Conservation (phyloP, 371 early-diverging fungal species). For the Syncephalastrum monosporum region DNA sequence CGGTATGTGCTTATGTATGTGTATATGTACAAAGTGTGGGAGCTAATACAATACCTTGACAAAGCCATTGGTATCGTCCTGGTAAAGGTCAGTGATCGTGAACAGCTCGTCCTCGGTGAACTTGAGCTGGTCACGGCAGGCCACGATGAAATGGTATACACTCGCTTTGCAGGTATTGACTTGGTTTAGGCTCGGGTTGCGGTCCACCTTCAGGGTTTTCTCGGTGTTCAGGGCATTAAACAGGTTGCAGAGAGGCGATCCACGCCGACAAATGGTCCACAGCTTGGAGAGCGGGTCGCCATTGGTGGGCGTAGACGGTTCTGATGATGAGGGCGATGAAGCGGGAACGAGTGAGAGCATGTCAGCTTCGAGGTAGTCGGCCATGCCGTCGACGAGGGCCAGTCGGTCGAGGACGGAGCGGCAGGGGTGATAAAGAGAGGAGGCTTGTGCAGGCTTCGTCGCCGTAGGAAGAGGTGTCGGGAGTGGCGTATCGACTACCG, state of each 20-base stretch:
- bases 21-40: no score
- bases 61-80: conserved; percentile 93
- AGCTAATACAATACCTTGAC: conserved; percentile 71
- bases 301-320: conserved; percentile 27
- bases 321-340: conserved; percentile 24
- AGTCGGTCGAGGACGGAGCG: conserved; percentile 59
- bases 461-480: conserved; percentile 18
- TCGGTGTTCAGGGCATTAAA: conserved; percentile 74
- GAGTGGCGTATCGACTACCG: conserved; percentile 26
- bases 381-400: conserved; percentile 59
- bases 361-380: conserved; percentile 48
- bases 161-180: conserved; percentile 79
- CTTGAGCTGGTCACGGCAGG: conserved; percentile 65
- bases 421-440: conserved; percentile 68
- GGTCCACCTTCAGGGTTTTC: conserved; percentile 52
- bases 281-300: conserved; percentile 83
- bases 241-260: conserved; percentile 79
- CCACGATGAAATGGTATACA: conserved; percentile 78
- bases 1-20: no score
- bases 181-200: conserved; percentile 54
- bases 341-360: conserved; percentile 7
- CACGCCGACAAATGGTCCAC: conserved; percentile 86
- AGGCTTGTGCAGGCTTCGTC: conserved; percentile 29
- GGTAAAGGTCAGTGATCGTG: conserved; percentile 82
- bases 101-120: conserved; percentile 80